phyloP scores from a whole-genome alignment of 2,329 filamentous ascomycete genomes.

The Pestalotiopsis sp. region DNA sequence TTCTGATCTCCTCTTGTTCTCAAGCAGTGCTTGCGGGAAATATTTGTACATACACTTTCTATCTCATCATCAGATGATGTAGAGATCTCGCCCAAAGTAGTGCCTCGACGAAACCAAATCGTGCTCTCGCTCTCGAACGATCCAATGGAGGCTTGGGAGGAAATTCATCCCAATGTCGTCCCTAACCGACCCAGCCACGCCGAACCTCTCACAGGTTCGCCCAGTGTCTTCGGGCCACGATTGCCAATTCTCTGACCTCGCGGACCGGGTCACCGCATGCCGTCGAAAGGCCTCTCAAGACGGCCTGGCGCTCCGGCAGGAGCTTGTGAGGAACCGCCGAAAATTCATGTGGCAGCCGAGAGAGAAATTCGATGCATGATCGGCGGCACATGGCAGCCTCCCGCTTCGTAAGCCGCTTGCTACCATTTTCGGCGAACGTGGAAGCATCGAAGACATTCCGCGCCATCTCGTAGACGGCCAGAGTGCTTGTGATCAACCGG shows the following conservation, averaged over 20 bases:
- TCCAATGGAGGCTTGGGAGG: too few species aligned
- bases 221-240: slow-evolving; percentile 51
- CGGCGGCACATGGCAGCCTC: slow-evolving; percentile 41
- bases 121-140: too few species aligned
- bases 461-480: slow-evolving; percentile 33
- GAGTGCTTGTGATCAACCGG: slow-evolving; percentile 47
- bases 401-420: slow-evolving; percentile 8
- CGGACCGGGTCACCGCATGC: slow-evolving; percentile 56
- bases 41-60: too few species aligned
- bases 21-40: too few species aligned
- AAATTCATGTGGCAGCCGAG: slow-evolving; percentile 46
- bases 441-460: slow-evolving; percentile 22
- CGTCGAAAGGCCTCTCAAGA: slow-evolving; percentile 21
- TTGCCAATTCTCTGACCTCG: slow-evolving; percentile 51
- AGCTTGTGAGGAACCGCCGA: neutral
- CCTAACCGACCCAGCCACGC: neutral
- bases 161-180: too few species aligned
- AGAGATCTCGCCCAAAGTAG: too few species aligned
- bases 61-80: too few species aligned
- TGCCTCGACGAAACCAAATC: too few species aligned
- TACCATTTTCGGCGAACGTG: neutral
- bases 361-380: slow-evolving; percentile 47
- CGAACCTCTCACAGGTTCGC: slow-evolving; percentile 28
- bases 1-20: too few species aligned
- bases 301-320: neutral